These are phyloP conservation scores for Kodamaea jinghongensis DNA, from an alignment of 805 yeast genomes.

Conservation along the genomic window DNA sequence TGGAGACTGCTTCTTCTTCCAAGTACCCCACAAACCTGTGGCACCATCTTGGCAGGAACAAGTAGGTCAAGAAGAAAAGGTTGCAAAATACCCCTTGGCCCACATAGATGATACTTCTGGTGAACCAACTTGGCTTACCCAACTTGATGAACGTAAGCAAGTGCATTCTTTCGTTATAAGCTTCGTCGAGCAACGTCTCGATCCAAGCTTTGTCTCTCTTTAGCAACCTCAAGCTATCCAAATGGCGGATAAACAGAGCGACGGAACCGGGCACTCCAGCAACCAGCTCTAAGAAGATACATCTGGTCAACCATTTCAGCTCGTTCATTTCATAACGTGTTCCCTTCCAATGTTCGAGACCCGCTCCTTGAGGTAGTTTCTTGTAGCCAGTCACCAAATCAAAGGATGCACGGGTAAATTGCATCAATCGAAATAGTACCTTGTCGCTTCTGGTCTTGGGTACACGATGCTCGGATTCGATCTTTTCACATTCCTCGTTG, in stretches of 20 bases:
- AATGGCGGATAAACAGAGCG: conserved; percentile 69
- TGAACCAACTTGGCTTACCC: conserved; percentile 60
- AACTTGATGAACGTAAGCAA: conserved; percentile 63
- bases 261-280: conserved; percentile 84
- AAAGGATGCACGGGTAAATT: conserved; percentile 46
- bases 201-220: conserved; percentile 72
- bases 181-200: conserved; percentile 70
- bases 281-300: conserved; percentile 63
- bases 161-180: conserved; percentile 78
- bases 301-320: conserved; percentile 59
- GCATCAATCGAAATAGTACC: conserved; percentile 49
- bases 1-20: conserved; percentile 73
- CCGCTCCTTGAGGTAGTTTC: conserved; percentile 44
- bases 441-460: conserved; percentile 49
- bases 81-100: conserved; percentile 75
- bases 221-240: conserved; percentile 59
- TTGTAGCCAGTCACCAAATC: conserved; percentile 65
- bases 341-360: conserved; percentile 28
- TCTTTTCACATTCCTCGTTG: conserved; percentile 30
- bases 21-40: conserved; percentile 76
- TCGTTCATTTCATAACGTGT: conserved; percentile 55
- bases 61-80: conserved; percentile 57
- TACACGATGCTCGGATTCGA: conserved; percentile 50
- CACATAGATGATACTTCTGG: conserved; percentile 50
- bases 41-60: conserved; percentile 59